Evolutionary conservation across 495 filamentous ascomycete genomes (phyloP).

Genomic region (Neurospora pannonica): DNA sequence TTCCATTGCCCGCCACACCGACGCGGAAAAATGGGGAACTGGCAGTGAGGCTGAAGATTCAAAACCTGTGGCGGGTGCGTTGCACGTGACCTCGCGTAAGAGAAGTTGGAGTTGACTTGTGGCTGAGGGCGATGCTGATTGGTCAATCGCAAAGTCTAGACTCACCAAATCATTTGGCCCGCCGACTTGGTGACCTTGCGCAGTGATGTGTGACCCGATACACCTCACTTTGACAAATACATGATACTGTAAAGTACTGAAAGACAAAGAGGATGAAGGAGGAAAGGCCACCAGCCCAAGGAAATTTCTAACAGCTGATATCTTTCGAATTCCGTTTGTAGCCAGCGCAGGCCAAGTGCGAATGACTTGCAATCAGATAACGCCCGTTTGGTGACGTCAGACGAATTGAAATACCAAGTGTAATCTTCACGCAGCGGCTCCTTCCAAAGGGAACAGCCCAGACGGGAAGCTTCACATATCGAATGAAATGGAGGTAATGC

Average conservation of each 20-base stretch:
- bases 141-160: background rate
- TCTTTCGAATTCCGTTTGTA: background rate
- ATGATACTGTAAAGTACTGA: background rate
- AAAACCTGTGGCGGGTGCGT: background rate
- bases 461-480: background rate
- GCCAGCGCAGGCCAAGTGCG: background rate
- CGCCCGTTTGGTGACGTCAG: background rate
- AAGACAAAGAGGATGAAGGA: background rate
- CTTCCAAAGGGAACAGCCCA: background rate
- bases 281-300: background rate
- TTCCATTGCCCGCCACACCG: background rate
- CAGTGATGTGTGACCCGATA: background rate
- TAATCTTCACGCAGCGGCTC: background rate
- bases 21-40: background rate
- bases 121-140: background rate
- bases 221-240: background rate
- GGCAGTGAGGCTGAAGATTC: background rate
- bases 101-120: background rate
- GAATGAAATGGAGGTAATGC: background rate
- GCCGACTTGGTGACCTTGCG: background rate
- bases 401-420: background rate
- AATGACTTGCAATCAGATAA: background rate
- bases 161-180: background rate
- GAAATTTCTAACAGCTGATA: background rate
- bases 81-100: background rate